Conservation (phyloP, 345 rosid species). For the Eucalyptus globulus region DNA sequence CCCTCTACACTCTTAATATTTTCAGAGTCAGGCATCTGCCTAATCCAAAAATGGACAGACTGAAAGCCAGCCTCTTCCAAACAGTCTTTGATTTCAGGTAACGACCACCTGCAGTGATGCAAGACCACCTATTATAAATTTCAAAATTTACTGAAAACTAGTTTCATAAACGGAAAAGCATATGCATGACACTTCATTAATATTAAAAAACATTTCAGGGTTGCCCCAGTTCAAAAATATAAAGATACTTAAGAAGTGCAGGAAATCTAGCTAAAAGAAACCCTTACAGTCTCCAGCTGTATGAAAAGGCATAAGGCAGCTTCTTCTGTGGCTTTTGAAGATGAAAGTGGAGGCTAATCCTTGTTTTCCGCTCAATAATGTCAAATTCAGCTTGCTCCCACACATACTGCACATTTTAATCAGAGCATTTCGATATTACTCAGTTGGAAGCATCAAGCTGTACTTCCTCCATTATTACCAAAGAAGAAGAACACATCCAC, state of each 20-base stretch:
- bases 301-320: conserved; percentile 73
- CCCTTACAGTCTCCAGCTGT: conserved; percentile 88
- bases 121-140: not conserved
- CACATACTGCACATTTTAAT: conserved; percentile 35
- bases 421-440: not conserved
- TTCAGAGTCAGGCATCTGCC: conserved; percentile 63
- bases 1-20: conserved; percentile 51
- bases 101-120: conserved; percentile 53
- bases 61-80: conserved; percentile 81
- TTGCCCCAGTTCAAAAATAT: not conserved
- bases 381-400: conserved; percentile 94
- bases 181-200: not conserved
- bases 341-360: conserved; percentile 84
- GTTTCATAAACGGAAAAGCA: not conserved
- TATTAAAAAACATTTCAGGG: not conserved
- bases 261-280: not conserved
- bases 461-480: not conserved
- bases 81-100: conserved; percentile 85
- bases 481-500: not conserved
- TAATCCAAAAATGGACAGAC: conserved; percentile 78
- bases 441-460: not conserved
- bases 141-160: not conserved
- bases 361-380: conserved; percentile 61
- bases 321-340: conserved; percentile 70
- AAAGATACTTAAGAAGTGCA: not conserved